Evolutionary conservation across 129 eudicot genomes (phyloP), one percentile per base, ranked within the genome.

Genomic region (Scalesia atractyloides): DNA sequence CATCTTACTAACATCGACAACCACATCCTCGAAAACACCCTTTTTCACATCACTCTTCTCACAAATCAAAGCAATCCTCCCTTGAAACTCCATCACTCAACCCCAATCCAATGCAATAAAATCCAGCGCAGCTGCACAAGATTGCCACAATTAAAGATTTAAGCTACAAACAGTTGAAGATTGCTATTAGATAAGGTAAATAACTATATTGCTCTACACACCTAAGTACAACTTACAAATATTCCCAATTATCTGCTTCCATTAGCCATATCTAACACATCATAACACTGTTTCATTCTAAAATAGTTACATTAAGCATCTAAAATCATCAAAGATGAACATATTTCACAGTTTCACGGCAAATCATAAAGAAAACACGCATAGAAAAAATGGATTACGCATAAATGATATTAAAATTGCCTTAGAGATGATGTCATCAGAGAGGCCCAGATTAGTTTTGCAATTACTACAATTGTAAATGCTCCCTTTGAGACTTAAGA

Each of bases 71-170:
- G 92, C 92, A 74, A 90, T 90, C 69, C 98, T 85, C 48, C 87
- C 86, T 19, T 64, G 87, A 79, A 85, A 87, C 80, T 90, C 97
- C 98, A 64, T 94, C 98, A 72, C 98, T 94, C 85, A 94, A 70
- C 16, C 98, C 98, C 79, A 79, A 77, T 94, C 98, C 64, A 94
- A 50, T 16, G 98, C 80, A 34, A 94, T 94, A 53, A 43, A 94
- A 70, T 94, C 97, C 12, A 86, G 90, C 0, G 91, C 92, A 0
- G 96, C 98, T 10, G 86, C 84, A 24, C 89, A 72, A 0, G 90
- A 80, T 64, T 83, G 85, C 70, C 98, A 54, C 0, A 84, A 13
- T 57, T 24, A 24, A 24, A 24, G 26, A 24, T 24, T 24, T 24
- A 24, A 24, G 26, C 26, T 24, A 24, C 26, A 0, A 24, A 24